These are phyloP conservation scores for Luzula sylvatica DNA, from an alignment of 176 grass and related monocot genomes.

Conservation along the genomic window DNA sequence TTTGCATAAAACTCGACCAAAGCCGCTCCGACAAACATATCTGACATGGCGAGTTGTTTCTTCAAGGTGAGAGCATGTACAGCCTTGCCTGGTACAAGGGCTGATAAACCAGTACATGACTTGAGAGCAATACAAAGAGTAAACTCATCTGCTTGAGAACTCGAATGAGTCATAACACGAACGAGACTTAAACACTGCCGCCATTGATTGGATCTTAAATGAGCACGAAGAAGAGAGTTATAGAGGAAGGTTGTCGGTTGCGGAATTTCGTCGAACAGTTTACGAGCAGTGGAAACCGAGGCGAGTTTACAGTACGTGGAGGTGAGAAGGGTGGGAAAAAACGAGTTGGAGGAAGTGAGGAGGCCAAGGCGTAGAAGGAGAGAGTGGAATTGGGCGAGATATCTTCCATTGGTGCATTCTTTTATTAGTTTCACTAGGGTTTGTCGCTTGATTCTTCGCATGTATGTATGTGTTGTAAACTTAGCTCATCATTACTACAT, in stretches of 20 bases:
- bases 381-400: constrained; percentile 23
- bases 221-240: constrained; percentile 57
- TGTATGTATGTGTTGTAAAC: no score
- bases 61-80: constrained; percentile 37
- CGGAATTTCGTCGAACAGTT: constrained; percentile 57
- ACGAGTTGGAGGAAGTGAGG: constrained; percentile 20
- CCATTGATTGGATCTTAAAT: constrained; percentile 33
- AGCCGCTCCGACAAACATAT: constrained; percentile 46
- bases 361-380: constrained; percentile 34
- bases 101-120: constrained; percentile 38
- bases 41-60: constrained; percentile 9
- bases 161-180: constrained; percentile 10
- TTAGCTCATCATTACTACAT: no score
- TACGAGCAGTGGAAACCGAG: constrained; percentile 10
- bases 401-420: no score
- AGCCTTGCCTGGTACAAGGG: constrained; percentile 26
- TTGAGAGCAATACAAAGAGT: constrained; percentile 34
- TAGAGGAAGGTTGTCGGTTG: constrained; percentile 30
- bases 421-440: no score
- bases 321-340: constrained; percentile 11
- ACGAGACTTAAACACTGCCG: constrained; percentile 19
- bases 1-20: constrained; percentile 55
- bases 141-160: constrained; percentile 29
- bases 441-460: no score
- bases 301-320: constrained; percentile 18